phyloP scores from a whole-genome alignment of 495 filamentous ascomycete species.

The Podospora tetraspora region DNA sequence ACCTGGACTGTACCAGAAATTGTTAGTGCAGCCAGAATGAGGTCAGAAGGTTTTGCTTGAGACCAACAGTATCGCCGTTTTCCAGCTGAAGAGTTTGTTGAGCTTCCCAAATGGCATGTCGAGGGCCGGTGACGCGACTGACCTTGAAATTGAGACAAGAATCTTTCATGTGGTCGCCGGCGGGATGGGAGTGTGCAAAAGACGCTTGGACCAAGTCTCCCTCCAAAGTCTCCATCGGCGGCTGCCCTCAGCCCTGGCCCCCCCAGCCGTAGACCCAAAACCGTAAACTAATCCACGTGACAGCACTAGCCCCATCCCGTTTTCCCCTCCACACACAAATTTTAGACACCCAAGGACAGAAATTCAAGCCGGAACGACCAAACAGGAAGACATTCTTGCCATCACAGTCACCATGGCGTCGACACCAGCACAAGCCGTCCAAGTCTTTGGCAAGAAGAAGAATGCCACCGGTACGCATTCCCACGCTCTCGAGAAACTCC shows the following conservation, averaged over 20 bases:
- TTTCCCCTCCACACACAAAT: slow-evolving; percentile 37
- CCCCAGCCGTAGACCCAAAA: slow-evolving; percentile 15
- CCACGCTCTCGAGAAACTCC: slow-evolving; percentile 1
- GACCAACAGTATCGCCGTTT: not conserved
- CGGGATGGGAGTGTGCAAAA: not conserved
- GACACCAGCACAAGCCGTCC: slow-evolving; percentile 31
- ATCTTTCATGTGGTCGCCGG: not conserved
- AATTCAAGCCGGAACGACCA: slow-evolving; percentile 32
- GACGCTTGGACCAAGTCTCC: not conserved
- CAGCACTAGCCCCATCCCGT: slow-evolving; percentile 31
- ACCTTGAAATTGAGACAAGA: not conserved
- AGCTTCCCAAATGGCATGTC: not conserved
- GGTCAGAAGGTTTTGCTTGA: not conserved
- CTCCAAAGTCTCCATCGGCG: not conserved
- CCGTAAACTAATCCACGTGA: slow-evolving; percentile 24
- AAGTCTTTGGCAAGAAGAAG: slow-evolving; percentile 41
- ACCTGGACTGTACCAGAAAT: not conserved
- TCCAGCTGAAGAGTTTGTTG: not conserved
- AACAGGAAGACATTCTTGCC: slow-evolving; percentile 32
- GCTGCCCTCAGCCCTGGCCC: slow-evolving; percentile 7
- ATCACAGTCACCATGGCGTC: slow-evolving; percentile 32
- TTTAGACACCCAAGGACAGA: slow-evolving; percentile 22
- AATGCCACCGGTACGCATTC: slow-evolving; percentile 34
- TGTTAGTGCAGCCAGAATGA: not conserved
- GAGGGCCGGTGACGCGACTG: not conserved